Percentiles rank a stretch among this genome's conserved stretches.
These are phyloP conservation scores for Talaromyces sp. DNA, from an alignment of 2,329 filamentous ascomycete genomes.

Conservation along the genomic window DNA sequence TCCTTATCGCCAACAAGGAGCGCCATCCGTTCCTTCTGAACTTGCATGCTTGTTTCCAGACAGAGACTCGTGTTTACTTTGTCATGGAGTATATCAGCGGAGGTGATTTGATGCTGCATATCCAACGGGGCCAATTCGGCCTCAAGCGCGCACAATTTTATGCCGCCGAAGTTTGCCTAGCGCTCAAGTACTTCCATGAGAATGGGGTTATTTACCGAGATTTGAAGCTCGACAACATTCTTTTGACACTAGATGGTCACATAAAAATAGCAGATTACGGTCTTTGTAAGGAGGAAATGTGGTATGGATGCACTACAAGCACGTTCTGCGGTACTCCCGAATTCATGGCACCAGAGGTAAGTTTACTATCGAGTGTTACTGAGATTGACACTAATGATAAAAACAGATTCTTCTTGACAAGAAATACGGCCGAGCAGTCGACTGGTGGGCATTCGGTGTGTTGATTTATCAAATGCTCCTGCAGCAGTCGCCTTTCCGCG, in stretches of 20 bases:
- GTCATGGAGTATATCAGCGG: conserved; percentile 99
- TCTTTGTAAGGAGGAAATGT: conserved; percentile 99
- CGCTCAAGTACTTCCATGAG: conserved; percentile 98
- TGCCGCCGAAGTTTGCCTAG: conserved; percentile 92
- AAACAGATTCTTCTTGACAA: conserved; percentile 87
- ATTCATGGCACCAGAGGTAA: conserved; percentile 97
- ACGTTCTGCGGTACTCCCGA: conserved; percentile 99
- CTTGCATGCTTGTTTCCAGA: conserved; percentile 97
- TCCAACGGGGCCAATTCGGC: conserved; percentile 93
- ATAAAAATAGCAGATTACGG: conserved; percentile 99
- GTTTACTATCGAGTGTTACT: conserved; percentile 16
- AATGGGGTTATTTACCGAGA: conserved; percentile 96
- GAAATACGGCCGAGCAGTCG: conserved; percentile 94
- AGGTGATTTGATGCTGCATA: conserved; percentile 98
- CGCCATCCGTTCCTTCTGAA: conserved; percentile 93
- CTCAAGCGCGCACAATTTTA: conserved; percentile 98
- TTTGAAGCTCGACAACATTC: conserved; percentile 79
- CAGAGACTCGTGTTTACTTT: conserved; percentile 96
- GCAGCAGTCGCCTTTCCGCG: conserved; percentile 96
- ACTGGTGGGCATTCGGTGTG: conserved; percentile 99
- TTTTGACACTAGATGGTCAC: conserved; percentile 90
- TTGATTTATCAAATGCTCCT: conserved; percentile 99
- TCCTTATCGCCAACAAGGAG: conserved; percentile 94
- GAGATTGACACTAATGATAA: conserved; percentile 17
- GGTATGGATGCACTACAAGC: conserved; percentile 93